phyloP scores from a whole-genome alignment of 1,284 basidiomycete species.

The Leccinum subrobustum region DNA sequence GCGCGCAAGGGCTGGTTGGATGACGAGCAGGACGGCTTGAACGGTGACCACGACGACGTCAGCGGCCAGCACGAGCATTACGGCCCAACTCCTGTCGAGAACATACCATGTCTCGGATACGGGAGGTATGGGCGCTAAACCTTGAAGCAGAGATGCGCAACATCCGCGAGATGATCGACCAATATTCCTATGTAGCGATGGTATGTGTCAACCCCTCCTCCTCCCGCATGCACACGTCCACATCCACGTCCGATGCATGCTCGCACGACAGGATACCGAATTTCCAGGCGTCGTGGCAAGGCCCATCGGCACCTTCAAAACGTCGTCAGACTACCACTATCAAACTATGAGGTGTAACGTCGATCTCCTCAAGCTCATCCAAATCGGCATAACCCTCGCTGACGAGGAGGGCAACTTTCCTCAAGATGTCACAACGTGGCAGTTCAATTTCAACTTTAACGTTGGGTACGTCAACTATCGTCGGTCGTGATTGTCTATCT shows the following conservation, averaged over 20 bases:
- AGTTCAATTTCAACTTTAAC: conserved; percentile 98
- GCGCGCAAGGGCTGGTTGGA: conserved; percentile 15
- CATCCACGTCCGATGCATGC: conserved; percentile 4
- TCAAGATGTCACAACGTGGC: conserved; percentile 92
- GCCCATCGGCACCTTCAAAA: conserved; percentile 95
- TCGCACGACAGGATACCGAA: conserved; percentile 82
- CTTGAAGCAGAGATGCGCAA: conserved; percentile 90
- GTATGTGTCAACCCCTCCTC: conserved; percentile 44
- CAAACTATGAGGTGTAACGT: conserved; percentile 99
- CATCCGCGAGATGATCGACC: conserved; percentile 84
- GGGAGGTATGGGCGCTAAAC: conserved; percentile 94
- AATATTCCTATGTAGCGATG: conserved; percentile 96
- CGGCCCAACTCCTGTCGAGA: conserved; percentile 8
- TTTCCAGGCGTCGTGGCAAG: conserved; percentile 98
- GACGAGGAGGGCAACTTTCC: conserved; percentile 93
- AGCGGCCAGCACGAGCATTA: conserved; percentile 2
- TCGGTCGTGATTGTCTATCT: neutral
- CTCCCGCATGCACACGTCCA: neutral
- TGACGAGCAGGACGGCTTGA: conserved; percentile 14
- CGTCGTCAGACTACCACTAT: conserved; percentile 98
- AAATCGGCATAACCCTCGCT: conserved; percentile 92
- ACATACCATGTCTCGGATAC: conserved; percentile 64
- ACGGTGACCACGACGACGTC: conserved; percentile 23
- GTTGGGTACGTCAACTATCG: conserved; percentile 58
- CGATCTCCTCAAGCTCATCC: conserved; percentile 96